Base-by-base conservation (phyloP, 2,329 filamentous ascomycete genomes). In the Cercospora zeae-maydis region DNA sequence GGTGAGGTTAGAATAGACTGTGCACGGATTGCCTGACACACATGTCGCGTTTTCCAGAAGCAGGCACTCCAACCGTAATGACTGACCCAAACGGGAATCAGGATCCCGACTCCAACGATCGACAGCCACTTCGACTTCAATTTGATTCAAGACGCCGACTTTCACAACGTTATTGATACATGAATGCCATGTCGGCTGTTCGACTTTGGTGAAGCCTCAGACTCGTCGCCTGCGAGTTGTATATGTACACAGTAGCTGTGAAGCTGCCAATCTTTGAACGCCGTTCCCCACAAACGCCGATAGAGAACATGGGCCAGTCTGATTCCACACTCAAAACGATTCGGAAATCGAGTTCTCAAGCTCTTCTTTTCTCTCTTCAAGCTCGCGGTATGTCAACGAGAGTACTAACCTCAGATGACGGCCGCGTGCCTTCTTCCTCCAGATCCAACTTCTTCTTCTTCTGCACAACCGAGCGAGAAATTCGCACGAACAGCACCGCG, bases 401-500 rank as follows among this genome's bases (percentile, higher is more conserved):
- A 11, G 63, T 65, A 37, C 56, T 59, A 34, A 60, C 63, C 59
- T 65, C 63, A 49, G 59, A 62, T 30, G 52, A 58, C 11, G 53
- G 52, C 21, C 51, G 59, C 10, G 62, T 33, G 6, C 58, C 30
- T 19, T 56, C 55, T 36, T 61, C 47, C 54, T 70, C 69, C 49
- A 69, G 67, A 31, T 74, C 69, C 19, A 54, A 31, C n/a, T 47
- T 24, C 58, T 61, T 37, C 66, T 69, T 65, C 27, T 61, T 59
- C 13, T 60, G 58, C 36, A 70, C 64, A 1, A 66, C 66, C n/a
- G 59, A 51, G 11, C 68, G 62, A 13, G 72, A 69, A 21, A 73
- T 73, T n/a, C 67, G 61, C 24, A 74, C 70, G 55, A 71, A 74
- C 3, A 73, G 30, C 7, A 70, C 59, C 24, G 63, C 66, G n/a